Evolutionary conservation across 2,329 filamentous ascomycete genomes (phyloP).

Genomic region (Pezicula neosporulosa): DNA sequence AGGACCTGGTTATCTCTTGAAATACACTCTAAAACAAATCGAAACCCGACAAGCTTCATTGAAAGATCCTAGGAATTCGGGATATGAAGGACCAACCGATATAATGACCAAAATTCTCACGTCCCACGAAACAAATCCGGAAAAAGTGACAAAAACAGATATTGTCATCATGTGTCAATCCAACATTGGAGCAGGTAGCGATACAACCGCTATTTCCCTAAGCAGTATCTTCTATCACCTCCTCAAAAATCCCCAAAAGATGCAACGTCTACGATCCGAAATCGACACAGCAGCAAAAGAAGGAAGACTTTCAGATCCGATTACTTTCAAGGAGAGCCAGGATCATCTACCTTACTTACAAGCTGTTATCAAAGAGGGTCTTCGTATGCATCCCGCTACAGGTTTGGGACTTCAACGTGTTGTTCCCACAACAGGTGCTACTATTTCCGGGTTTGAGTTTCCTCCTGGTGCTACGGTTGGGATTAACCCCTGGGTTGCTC

Average conservation of each 20-base stretch:
- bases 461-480: constrained; percentile 38
- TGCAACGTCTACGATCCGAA: constrained; percentile 26
- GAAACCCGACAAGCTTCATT: constrained; percentile 8
- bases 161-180: constrained; percentile 18
- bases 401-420: constrained; percentile 45
- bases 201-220: constrained; percentile 47
- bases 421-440: constrained; percentile 39
- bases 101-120: constrained; percentile 40
- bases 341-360: constrained; percentile 46
- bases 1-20: constrained; percentile 8
- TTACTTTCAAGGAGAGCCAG: constrained; percentile 36
- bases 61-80: constrained; percentile 9
- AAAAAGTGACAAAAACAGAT: constrained; percentile 31
- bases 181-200: constrained; percentile 36
- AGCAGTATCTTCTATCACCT: constrained; percentile 41
- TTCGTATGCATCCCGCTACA: constrained; percentile 45
- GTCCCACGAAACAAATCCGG: constrained; percentile 29
- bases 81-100: constrained; percentile 22
- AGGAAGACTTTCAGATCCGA: constrained; percentile 19
- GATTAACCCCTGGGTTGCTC: constrained; percentile 39
- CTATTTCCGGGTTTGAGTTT: constrained; percentile 38
- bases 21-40: constrained; percentile 16
- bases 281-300: constrained; percentile 22
- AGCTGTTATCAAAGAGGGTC: constrained; percentile 49
- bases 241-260: constrained; percentile 27